Conservation (phyloP, 192 early-diverging fungal genomes). For the Lobosporangium transversale region DNA sequence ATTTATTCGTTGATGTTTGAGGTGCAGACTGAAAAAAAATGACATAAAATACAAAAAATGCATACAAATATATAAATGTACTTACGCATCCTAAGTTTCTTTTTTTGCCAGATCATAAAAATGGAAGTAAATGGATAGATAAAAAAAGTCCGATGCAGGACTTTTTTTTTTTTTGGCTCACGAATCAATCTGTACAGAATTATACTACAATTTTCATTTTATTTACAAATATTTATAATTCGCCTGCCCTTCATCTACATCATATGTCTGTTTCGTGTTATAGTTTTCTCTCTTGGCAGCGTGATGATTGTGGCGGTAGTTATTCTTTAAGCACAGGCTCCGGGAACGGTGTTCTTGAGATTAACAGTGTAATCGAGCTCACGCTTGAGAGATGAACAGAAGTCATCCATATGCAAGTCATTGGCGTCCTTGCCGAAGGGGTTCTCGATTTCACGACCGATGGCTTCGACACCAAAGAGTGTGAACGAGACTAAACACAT, state of each 20-base stretch:
- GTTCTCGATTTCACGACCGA: slow-evolving; percentile 83
- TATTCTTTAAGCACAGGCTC: slow-evolving; percentile 2
- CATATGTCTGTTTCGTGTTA: no score
- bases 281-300: no score
- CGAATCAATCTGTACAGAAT: neutral
- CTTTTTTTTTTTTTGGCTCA: neutral
- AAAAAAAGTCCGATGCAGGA: no score
- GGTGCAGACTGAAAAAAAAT: no score
- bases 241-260: neutral
- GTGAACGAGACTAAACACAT: slow-evolving; percentile 71
- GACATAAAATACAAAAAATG: no score
- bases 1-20: no score
- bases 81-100: no score
- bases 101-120: no score
- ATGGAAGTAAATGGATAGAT: no score
- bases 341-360: slow-evolving; percentile 37
- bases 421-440: slow-evolving; percentile 68
- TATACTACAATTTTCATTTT: neutral
- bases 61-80: no score
- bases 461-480: slow-evolving; percentile 82
- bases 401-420: slow-evolving; percentile 63
- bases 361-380: slow-evolving; percentile 63
- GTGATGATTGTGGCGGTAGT: no score
- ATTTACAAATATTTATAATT: neutral
- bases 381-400: slow-evolving; percentile 60